Evolutionary conservation across 2,329 filamentous ascomycete species (phyloP).

Genomic region (Apiospora phragmitis): DNA sequence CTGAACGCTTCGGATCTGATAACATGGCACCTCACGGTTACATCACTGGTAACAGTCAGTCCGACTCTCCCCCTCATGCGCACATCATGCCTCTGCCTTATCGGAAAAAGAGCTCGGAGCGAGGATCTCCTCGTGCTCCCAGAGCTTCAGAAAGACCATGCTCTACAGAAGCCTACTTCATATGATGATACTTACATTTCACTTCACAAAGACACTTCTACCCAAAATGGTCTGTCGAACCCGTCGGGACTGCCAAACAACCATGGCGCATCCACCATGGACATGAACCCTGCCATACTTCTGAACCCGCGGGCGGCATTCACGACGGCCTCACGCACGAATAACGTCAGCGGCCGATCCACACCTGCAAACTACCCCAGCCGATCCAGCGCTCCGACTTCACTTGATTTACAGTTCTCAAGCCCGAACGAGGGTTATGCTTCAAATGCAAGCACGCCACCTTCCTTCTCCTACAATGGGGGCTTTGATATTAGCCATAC

Average conservation of each 20-base stretch:
- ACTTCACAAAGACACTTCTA: slow-evolving; percentile 24
- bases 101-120: slow-evolving; percentile 14
- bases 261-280: slow-evolving; percentile 34
- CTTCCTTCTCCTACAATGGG: slow-evolving; percentile 14
- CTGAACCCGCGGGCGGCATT: slow-evolving; percentile 41
- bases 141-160: slow-evolving; percentile 9
- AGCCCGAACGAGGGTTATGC: slow-evolving; percentile 28
- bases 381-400: slow-evolving; percentile 31
- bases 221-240: slow-evolving; percentile 25
- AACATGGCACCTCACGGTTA: slow-evolving; percentile 8
- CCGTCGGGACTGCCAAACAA: slow-evolving; percentile 14
- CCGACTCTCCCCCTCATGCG: background rate
- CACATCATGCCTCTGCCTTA: background rate
- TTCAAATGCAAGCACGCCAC: slow-evolving; percentile 19
- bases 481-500: slow-evolving; percentile 16
- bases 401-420: slow-evolving; percentile 43
- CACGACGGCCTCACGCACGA: slow-evolving; percentile 19
- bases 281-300: slow-evolving; percentile 44
- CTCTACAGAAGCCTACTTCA: slow-evolving; percentile 10
- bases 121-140: background rate
- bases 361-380: slow-evolving; percentile 26
- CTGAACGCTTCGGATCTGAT: background rate
- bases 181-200: slow-evolving; percentile 25
- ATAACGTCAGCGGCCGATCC: slow-evolving; percentile 22
- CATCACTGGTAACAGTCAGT: slow-evolving; percentile 7